Evolutionary conservation across 345 rosid genomes (phyloP), one percentile per base, ranked within the genome.

Genomic region (Triadica sebifera): DNA sequence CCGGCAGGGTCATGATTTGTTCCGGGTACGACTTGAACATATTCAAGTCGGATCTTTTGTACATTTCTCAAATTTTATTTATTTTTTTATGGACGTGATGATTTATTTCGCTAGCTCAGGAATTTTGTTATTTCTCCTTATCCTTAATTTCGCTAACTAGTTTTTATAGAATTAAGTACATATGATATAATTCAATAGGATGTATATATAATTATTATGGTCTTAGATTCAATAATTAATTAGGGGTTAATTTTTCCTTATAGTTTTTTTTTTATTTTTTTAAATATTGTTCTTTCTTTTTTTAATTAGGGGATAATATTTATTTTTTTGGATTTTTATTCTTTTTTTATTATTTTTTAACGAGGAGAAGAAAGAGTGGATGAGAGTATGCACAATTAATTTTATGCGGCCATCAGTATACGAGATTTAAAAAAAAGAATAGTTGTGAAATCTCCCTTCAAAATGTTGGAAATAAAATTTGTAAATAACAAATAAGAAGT

Each of bases 1-100:
- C 90, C 91, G 4, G 89, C 97, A 49, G 91, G 90, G 56, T 89
- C 84, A 22, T 88, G 56, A 84, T 41, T 34, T 82, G 65, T 6
- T 22, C 12, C 60, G 29, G 4, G 50, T 19, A 25, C 34, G 73
- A 70, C 58, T 17, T 49, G n/a, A 39, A 59, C 16, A 8, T 38
- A 29, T 37, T 16, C 17, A 60, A 12, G 63, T n/a, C 65, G 39
- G 70, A 59, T 77, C 39, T 71, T 75, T 59, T 80, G 91, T 89
- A 89, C 85, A 87, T 67, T 86, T 83, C 77, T 69, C 38, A 46
- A 75, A 75, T 78, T 85, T 77, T 71, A 73, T 87, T 85, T 12
- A 81, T 86, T 84, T 86, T 82, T 62, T 62, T 39, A 29, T 29
- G 34, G 34, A 29, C 57, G 46, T 34, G 16, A 55, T 62, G 4